Conservation (phyloP, 345 rosid genomes). For the Pistacia integerrima region DNA sequence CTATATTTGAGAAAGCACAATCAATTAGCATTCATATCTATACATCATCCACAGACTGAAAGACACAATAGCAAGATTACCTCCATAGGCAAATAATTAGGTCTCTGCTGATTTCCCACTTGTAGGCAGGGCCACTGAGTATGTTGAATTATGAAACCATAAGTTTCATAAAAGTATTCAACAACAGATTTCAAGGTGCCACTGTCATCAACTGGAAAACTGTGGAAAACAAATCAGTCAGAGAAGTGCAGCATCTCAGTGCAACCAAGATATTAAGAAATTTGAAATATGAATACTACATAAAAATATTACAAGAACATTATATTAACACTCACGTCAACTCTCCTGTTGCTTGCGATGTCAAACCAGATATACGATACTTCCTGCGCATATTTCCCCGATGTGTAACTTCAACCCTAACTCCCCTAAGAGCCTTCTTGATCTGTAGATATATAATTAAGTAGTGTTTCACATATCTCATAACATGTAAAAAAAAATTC, state of each 20-base stretch:
- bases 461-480: not conserved
- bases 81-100: constrained; percentile 97
- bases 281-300: not conserved
- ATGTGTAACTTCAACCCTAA: constrained; percentile 89
- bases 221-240: constrained; percentile 32
- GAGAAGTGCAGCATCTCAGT: not conserved
- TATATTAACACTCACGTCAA: constrained; percentile 61
- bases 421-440: constrained; percentile 91
- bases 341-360: constrained; percentile 90
- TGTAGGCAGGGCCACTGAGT: constrained; percentile 89
- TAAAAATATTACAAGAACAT: not conserved
- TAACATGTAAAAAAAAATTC: not conserved
- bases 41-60: not conserved
- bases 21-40: not conserved
- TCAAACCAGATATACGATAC: constrained; percentile 88
- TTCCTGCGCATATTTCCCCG: constrained; percentile 96
- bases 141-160: constrained; percentile 73
- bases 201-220: constrained; percentile 88
- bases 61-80: constrained; percentile 30
- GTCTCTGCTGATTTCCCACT: constrained; percentile 90
- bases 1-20: constrained; percentile 34
- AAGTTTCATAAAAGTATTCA: constrained; percentile 79
- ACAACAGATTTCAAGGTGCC: constrained; percentile 89
- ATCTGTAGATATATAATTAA: constrained; percentile 49
- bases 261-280: not conserved